These are phyloP conservation scores for Trichoderma endophyticum DNA, from an alignment of 2,329 filamentous ascomycete genomes.

Conservation along the genomic window DNA sequence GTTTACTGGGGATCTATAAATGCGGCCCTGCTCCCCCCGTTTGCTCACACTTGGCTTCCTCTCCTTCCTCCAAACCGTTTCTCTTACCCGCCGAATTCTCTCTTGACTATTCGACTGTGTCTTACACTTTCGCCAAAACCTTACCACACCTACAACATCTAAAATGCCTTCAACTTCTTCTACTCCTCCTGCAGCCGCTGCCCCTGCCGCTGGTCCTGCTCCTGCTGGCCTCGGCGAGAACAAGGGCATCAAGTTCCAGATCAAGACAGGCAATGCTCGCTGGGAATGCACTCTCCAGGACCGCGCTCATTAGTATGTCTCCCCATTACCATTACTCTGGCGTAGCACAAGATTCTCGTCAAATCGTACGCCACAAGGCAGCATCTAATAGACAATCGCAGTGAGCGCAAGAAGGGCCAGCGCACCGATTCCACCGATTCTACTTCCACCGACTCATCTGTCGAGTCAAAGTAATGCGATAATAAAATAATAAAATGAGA, in stretches of 20 bases:
- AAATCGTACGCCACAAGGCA: neutral
- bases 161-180: slow-evolving; percentile 24
- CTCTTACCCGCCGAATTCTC: neutral
- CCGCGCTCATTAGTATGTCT: slow-evolving; percentile 43
- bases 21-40: neutral
- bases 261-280: slow-evolving; percentile 41
- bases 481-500: neutral
- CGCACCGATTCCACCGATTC: slow-evolving; percentile 38
- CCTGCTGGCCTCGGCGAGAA: slow-evolving; percentile 35
- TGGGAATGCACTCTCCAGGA: slow-evolving; percentile 44
- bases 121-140: neutral
- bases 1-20: neutral
- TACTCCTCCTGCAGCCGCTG: slow-evolving; percentile 21
- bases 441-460: slow-evolving; percentile 24
- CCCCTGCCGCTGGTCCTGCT: slow-evolving; percentile 3
- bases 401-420: slow-evolving; percentile 40
- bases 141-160: neutral
- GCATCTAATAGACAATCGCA: slow-evolving; percentile 24
- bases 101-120: neutral
- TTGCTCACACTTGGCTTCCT: neutral
- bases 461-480: neutral
- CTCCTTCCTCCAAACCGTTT: neutral
- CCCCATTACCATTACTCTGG: neutral
- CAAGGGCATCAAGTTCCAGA: slow-evolving; percentile 44
- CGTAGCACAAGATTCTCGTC: neutral